phyloP scores from a whole-genome alignment of 1,139 yeast species.

The Pichia inconspicua region DNA sequence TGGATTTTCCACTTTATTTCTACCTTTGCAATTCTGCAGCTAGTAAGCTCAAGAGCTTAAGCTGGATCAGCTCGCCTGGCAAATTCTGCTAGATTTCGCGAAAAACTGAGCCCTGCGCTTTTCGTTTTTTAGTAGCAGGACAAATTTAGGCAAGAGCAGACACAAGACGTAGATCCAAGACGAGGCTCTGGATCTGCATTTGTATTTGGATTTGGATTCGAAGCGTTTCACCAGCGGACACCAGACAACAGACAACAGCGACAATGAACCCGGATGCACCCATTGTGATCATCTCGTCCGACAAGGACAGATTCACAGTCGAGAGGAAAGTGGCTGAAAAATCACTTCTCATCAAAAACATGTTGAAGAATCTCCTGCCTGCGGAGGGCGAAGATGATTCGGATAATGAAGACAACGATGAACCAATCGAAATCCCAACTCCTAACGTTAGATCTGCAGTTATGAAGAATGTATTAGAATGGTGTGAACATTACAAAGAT shows the following conservation, averaged over 20 bases:
- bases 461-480: slow-evolving; percentile 83
- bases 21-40: too few relatives aligned
- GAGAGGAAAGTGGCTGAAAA: slow-evolving; percentile 86
- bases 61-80: too few relatives aligned
- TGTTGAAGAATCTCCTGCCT: slow-evolving; percentile 74
- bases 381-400: slow-evolving; percentile 45
- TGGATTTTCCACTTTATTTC: too few relatives aligned
- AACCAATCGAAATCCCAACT: slow-evolving; percentile 73
- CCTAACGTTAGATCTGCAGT: slow-evolving; percentile 87
- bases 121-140: too few relatives aligned
- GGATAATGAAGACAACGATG: slow-evolving; percentile 40
- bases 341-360: slow-evolving; percentile 79
- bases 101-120: too few relatives aligned
- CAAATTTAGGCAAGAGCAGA: too few relatives aligned
- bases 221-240: too few relatives aligned
- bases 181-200: neutral
- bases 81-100: neutral
- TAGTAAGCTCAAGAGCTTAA: too few relatives aligned
- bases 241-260: too few relatives aligned
- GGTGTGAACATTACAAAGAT: slow-evolving; percentile 96
- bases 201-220: too few relatives aligned
- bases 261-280: slow-evolving; percentile 27
- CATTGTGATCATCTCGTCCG: slow-evolving; percentile 62
- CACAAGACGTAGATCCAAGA: too few relatives aligned
- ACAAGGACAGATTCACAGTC: slow-evolving; percentile 64